Evolutionary conservation across 768 basidiomycete species (phyloP).

Genomic region (Porpolomopsis calyptriformis): DNA sequence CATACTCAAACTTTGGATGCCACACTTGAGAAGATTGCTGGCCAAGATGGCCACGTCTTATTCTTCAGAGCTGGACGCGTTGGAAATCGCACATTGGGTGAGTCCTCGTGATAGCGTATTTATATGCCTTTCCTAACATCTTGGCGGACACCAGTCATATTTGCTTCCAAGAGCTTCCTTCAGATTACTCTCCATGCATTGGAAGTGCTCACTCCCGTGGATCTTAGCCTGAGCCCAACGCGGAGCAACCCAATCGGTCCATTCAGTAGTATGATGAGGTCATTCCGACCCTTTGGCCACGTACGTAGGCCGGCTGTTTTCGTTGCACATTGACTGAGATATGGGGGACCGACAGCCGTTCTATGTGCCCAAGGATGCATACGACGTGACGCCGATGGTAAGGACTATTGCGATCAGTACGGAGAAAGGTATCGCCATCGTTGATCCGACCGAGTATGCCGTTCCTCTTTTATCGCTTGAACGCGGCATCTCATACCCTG

Average conservation of each 20-base stretch:
- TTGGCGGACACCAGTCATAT: constrained; percentile 42
- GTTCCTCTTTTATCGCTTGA: background rate
- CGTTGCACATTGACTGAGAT: background rate
- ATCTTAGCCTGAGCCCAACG: constrained; percentile 25
- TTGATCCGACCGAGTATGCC: constrained; percentile 58
- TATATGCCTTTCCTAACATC: background rate
- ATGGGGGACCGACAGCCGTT: constrained; percentile 35
- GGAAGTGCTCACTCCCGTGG: constrained; percentile 39
- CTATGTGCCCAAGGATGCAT: constrained; percentile 62
- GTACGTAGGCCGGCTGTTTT: constrained; percentile 29
- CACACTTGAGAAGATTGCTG: constrained; percentile 52
- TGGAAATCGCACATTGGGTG: constrained; percentile 47
- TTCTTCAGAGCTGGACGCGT: constrained; percentile 51
- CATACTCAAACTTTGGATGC: constrained; percentile 38
- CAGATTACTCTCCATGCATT: constrained; percentile 48
- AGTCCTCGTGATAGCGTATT: constrained; percentile 12
- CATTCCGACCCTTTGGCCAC: constrained; percentile 57
- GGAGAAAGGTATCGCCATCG: constrained; percentile 51
- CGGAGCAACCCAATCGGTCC: constrained; percentile 21
- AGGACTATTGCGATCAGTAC: constrained; percentile 61
- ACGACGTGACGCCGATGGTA: constrained; percentile 45
- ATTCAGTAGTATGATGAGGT: constrained; percentile 10
- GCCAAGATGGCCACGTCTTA: constrained; percentile 42
- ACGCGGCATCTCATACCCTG: background rate
- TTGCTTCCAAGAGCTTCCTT: constrained; percentile 51